Evolutionary conservation across 805 yeast species (phyloP).

Genomic region (Lachancea fermentati): DNA sequence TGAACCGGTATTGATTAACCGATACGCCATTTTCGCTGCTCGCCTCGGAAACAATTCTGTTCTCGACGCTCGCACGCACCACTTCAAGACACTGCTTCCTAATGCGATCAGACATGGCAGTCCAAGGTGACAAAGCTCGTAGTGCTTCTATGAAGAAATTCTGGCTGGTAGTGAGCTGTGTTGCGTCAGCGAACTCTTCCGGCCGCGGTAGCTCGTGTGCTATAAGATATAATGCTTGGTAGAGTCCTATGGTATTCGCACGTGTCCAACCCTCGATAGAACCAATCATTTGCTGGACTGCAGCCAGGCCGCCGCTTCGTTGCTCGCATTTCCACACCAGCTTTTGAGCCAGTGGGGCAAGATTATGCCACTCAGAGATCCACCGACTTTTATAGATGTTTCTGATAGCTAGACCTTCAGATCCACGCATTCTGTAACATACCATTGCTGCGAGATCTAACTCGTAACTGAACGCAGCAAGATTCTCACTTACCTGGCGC

Average conservation of each 20-base stretch:
- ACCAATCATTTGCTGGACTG: neutral
- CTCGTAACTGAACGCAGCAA: constrained; percentile 15
- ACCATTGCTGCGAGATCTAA: constrained; percentile 21
- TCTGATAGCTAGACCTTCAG: neutral
- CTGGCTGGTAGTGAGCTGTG: constrained; percentile 18
- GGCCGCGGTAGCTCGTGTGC: constrained; percentile 15
- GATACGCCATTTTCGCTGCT: constrained; percentile 9
- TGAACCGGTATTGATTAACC: constrained; percentile 24
- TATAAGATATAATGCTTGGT: constrained; percentile 25
- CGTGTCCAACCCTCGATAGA: constrained; percentile 2
- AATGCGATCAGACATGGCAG: constrained; percentile 8
- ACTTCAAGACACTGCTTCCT: constrained; percentile 7
- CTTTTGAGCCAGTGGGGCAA: constrained; percentile 7
- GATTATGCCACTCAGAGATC: constrained; percentile 1
- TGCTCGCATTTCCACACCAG: constrained; percentile 7
- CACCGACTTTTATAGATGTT: constrained; percentile 2
- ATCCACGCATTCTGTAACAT: constrained; percentile 19
- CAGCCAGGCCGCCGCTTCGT: constrained; percentile 1
- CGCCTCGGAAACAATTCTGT: constrained; percentile 15
- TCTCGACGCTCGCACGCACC: constrained; percentile 25
- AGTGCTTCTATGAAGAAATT: constrained; percentile 18
- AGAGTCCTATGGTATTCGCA: constrained; percentile 18
- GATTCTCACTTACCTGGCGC: constrained; percentile 16
- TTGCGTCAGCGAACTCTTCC: neutral
- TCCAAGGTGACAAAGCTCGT: constrained; percentile 17